Evolutionary conservation across 2,329 filamentous ascomycete genomes (phyloP).

Genomic region (Alternaria ventricosa): DNA sequence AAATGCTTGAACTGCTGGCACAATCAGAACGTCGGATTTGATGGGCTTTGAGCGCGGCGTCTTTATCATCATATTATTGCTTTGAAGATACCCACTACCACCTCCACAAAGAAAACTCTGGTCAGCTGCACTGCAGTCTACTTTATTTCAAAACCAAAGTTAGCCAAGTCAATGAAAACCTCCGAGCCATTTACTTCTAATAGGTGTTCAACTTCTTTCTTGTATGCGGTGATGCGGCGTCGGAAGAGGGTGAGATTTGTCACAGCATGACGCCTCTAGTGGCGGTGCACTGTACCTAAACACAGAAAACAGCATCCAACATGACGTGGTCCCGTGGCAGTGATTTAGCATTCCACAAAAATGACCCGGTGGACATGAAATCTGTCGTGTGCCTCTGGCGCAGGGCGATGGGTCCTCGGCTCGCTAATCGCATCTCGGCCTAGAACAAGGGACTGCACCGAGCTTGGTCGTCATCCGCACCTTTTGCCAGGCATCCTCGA

Average conservation of each 20-base stretch:
- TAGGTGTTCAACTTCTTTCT: not conserved
- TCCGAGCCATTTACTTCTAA: not conserved
- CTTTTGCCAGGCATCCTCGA: slow-evolving; percentile 20
- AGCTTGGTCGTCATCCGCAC: slow-evolving; percentile 13
- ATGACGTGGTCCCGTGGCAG: slow-evolving; percentile 39
- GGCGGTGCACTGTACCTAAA: slow-evolving; percentile 13
- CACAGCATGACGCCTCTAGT: slow-evolving; percentile 6
- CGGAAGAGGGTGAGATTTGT: not conserved
- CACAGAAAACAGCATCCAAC: not conserved
- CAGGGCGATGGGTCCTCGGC: slow-evolving; percentile 14
- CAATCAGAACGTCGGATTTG: slow-evolving; percentile 20
- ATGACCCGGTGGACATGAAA: slow-evolving; percentile 12
- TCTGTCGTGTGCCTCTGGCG: slow-evolving; percentile 27
- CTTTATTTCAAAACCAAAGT: not conserved
- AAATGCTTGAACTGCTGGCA: slow-evolving; percentile 35
- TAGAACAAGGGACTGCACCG: slow-evolving; percentile 11
- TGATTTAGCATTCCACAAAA: not conserved
- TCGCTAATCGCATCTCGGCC: slow-evolving; percentile 28
- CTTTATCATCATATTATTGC: not conserved
- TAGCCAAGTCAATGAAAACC: not conserved
- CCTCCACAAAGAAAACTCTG: not conserved
- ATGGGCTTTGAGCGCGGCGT: not conserved
- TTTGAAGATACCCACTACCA: not conserved
- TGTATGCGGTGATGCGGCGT: not conserved
- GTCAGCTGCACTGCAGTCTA: not conserved